Evolutionary conservation across 2,329 filamentous ascomycete species (phyloP), one percentile per base, ranked within the genome.

Genomic region (Trichophyton schoenleinii): DNA sequence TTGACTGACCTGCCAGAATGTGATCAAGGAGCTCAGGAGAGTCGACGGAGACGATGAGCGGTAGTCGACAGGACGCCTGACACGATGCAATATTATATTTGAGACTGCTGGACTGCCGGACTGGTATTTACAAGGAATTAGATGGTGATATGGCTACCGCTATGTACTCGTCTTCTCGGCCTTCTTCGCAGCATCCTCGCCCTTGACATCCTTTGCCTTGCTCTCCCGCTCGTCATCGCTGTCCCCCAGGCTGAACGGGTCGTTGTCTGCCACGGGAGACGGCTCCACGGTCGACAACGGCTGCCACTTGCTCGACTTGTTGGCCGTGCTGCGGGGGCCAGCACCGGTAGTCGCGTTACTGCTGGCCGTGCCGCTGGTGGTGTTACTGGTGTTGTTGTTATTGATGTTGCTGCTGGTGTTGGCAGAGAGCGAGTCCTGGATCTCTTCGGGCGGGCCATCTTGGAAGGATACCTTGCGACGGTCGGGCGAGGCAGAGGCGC

Each of bases 231-330:
- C 94, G 67, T 96, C 91, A 67, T 97, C 92, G 69, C 90, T 95
- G 68, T 97, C 92, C 3, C 94, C 94, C 13, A 99, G 81, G 69
- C 91, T 96, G 76, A 99, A 99, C 0, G 94, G 94, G 70, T 99
- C 94, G 68, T 96, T 92, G 67, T 97, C 91, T 18, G 83, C 81
- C 64, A 96, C 87, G 13, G 92, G 91, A 65, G 83, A 87, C 0
- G 91, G 90, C 65, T 95, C 89, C 13, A 96, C 85, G 0, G 87
- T 82, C 11, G 91, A 90, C 67, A 99, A 78, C 8, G 94, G 92
- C 74, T 99, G 92, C 94, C 94, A 99, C 78, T 99, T 99, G 81
- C 91, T 96, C 53, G 83, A 75, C 77, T 91, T 94, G 66, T 77
- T 75, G n/a, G 69, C 67, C 3, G 72, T 69, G 57, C 78, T 72